phyloP scores from a whole-genome alignment of 2,329 filamentous ascomycete species.

The Penicillium crustosum region DNA sequence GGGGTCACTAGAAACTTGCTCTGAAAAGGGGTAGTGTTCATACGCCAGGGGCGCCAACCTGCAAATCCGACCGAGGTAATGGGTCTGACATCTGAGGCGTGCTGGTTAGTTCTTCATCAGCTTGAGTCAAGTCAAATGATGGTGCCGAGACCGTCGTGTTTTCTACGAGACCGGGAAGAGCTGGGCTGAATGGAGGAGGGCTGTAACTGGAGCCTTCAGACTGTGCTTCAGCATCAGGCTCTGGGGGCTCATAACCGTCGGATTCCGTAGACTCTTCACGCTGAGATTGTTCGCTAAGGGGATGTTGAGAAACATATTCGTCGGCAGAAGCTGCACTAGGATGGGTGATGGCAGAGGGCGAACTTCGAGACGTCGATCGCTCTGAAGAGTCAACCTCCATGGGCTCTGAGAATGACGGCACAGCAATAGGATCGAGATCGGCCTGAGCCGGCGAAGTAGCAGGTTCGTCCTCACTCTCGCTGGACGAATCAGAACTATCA shows the following conservation, averaged over 20 bases:
- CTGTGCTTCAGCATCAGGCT: constrained; percentile 34
- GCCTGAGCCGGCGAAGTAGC: constrained; percentile 17
- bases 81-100: constrained; percentile 30
- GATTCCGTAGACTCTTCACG: constrained; percentile 40
- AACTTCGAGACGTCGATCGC: not conserved
- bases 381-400: constrained; percentile 3
- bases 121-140: constrained; percentile 21
- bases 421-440: not conserved
- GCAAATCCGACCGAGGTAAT: constrained; percentile 22
- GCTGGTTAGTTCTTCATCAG: constrained; percentile 35
- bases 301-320: not conserved
- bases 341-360: constrained; percentile 9
- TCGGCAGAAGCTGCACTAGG: constrained; percentile 12
- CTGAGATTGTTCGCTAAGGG: constrained; percentile 11
- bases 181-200: constrained; percentile 45
- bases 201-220: constrained; percentile 35
- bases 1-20: constrained; percentile 12
- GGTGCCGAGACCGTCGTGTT: constrained; percentile 23
- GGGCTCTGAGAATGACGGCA: not conserved
- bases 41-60: constrained; percentile 36
- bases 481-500: constrained; percentile 15
- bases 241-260: constrained; percentile 59
- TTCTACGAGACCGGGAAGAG: constrained; percentile 36
- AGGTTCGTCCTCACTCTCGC: constrained; percentile 19
- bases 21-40: constrained; percentile 24